Base-by-base conservation (phyloP, 1,284 basidiomycete species). In the Moesziomyces antarcticus region DNA sequence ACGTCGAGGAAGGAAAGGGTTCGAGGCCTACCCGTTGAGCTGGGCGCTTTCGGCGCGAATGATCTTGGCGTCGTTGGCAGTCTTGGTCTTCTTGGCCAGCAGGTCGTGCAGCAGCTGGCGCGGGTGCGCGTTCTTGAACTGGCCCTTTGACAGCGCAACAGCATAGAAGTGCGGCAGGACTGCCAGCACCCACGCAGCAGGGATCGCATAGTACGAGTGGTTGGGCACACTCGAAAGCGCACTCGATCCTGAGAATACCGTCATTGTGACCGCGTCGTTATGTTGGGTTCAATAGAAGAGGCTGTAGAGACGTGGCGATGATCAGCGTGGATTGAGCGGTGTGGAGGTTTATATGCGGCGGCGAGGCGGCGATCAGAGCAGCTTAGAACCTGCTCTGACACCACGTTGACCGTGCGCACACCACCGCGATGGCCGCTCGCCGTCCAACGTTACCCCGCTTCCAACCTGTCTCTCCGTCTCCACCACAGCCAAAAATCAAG, bases 1-100 rank as follows among this genome's bases (percentile, higher is more conserved):
- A 24, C 6, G 3, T 24, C 24, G 24, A 24, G 24, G 24, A 37
- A 6, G 35, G 35, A 3, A 16, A 16, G 35, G 14, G 16, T 3
- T 16, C 7, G 7, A 1, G 1, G 41, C 53, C 46, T 41, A 73
- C 41, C 61, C 71, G 27, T 73, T 73, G 44, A 53, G 20, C 48
- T 73, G 56, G 13, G 71, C 65, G 9, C 49, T 50, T 45, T 73
- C 71, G n/a, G 71, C 71, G 18, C 71, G 61, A 16, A 73, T 64
- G n/a, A 65, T 61, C 49, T 65, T 73, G 51, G 58, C 48, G 44
- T 73, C 71, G 25, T 33, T 13, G 14, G 22, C 55, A 7, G 71
- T 69, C 62, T 73, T 73, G 61, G 50, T 44, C 57, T 68, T 68
- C 58, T 73, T 73, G 8, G 60, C 57, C 50, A 68, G 7, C 20